phyloP scores from a whole-genome alignment of 2,329 filamentous ascomycete species.

The Xylariomycetidae sp. region DNA sequence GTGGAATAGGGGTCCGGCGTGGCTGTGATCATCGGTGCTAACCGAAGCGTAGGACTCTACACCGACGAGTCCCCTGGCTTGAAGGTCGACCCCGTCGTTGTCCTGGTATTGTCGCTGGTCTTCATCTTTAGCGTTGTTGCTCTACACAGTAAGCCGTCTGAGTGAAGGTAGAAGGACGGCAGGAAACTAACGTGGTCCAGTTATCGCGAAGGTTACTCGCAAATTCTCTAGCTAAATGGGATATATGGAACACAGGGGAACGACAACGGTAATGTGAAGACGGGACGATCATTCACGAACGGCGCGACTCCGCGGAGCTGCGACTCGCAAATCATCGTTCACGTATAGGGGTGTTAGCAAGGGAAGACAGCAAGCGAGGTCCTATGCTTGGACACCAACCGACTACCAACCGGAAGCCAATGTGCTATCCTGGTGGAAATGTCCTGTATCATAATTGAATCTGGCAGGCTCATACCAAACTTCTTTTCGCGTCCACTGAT shows the following conservation, averaged over 20 bases:
- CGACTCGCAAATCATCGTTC: too few species aligned
- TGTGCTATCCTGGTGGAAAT: too few species aligned
- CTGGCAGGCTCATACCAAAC: conserved; percentile 18
- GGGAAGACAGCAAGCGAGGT: too few species aligned
- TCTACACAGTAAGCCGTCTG: conserved; percentile 74
- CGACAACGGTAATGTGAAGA: too few species aligned
- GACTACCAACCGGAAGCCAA: too few species aligned
- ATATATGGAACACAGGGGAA: too few species aligned
- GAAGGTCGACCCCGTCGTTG: conserved; percentile 96
- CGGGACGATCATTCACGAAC: too few species aligned
- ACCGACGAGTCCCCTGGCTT: conserved; percentile 96
- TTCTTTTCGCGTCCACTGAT: conserved; percentile 8
- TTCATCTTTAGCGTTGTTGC: conserved; percentile 99
- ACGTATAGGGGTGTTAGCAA: too few species aligned
- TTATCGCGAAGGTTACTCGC: conserved; percentile 92
- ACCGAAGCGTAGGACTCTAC: conserved; percentile 64
- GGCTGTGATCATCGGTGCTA: conserved; percentile 13
- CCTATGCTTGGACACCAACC: too few species aligned
- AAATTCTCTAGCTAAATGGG: conserved; percentile 63
- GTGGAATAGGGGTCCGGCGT: conserved; percentile 29
- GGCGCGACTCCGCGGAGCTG: conserved; percentile 17
- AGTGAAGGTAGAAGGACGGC: too few species aligned
- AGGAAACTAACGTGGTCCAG: too few species aligned
- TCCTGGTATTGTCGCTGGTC: conserved; percentile 89
- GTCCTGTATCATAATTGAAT: conserved; percentile 23